These are phyloP conservation scores for Emericellopsis atlantica DNA, from an alignment of 2,329 filamentous ascomycete genomes.

Conservation along the genomic window DNA sequence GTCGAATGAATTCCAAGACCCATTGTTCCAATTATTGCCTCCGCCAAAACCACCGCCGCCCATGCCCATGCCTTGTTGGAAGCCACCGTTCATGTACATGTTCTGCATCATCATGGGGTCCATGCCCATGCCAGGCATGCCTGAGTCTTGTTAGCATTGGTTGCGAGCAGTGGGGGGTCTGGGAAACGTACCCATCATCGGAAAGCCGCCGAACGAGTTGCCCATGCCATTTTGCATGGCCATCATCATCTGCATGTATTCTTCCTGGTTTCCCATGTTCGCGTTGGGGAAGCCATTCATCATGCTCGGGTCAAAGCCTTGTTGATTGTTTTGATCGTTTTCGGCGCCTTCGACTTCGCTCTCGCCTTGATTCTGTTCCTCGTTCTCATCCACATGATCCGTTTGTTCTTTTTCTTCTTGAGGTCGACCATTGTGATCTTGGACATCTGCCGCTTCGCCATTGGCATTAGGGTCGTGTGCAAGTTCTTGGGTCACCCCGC, in stretches of 20 bases:
- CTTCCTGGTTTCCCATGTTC: slow-evolving; percentile 44
- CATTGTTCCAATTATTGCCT: slow-evolving; percentile 69
- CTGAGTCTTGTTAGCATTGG: not conserved
- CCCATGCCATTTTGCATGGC: slow-evolving; percentile 59
- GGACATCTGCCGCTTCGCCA: slow-evolving; percentile 10
- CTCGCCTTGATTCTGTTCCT: slow-evolving; percentile 7
- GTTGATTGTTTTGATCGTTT: not conserved
- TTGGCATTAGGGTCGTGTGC: slow-evolving; percentile 6
- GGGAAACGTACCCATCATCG: slow-evolving; percentile 72
- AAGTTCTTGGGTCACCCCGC: not conserved
- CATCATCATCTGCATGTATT: slow-evolving; percentile 74
- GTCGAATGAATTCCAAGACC: slow-evolving; percentile 65
- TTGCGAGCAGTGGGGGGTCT: not conserved
- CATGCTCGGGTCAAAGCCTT: not conserved
- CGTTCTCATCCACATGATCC: slow-evolving; percentile 6
- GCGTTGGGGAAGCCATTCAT: slow-evolving; percentile 27
- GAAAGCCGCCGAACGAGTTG: slow-evolving; percentile 43
- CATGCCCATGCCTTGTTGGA: slow-evolving; percentile 67
- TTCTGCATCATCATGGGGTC: slow-evolving; percentile 65
- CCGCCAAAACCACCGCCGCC: slow-evolving; percentile 60
- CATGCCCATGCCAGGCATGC: slow-evolving; percentile 64
- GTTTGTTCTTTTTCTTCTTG: slow-evolving; percentile 3
- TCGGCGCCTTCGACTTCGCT: slow-evolving; percentile 7
- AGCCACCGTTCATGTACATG: slow-evolving; percentile 70
- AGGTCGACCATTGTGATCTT: slow-evolving; percentile 4